Evolutionary conservation across 139 green algal species (phyloP), one percentile per base, ranked within the genome.

Genomic region (Bryopsis sp.): DNA sequence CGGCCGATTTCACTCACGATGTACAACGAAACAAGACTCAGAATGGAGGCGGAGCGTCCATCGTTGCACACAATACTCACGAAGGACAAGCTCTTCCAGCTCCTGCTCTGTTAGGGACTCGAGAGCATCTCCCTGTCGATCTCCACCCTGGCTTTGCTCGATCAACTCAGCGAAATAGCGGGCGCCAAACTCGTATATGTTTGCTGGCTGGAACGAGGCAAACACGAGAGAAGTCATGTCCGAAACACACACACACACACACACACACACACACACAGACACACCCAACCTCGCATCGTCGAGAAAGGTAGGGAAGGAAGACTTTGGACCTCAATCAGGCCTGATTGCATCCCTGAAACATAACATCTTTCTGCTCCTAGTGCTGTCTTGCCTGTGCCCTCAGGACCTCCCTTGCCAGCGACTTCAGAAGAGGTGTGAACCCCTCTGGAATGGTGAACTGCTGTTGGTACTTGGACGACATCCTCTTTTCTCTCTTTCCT

Each of bases 101-200:
- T 54, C 15, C n/a, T n/a, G n/a, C n/a, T n/a, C n/a, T n/a, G n/a
- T n/a, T n/a, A n/a, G n/a, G n/a, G n/a, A n/a, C n/a, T n/a, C n/a
- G n/a, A n/a, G n/a, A n/a, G n/a, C n/a, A n/a, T n/a, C n/a, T n/a
- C n/a, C n/a, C n/a, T n/a, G n/a, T n/a, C n/a, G n/a, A n/a, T n/a
- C n/a, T n/a, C n/a, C n/a, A n/a, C n/a, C 43, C 43, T 19, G 15
- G 15, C 43, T 54, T 54, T 54, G 43, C 43, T 54, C 43, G 19
- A 54, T 54, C 15, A 54, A 19, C 19, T 82, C 64, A 2, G 61
- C 37, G 62, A 82, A 82, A 70, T 78, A 82, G 8, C 60, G 29
- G 39, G 77, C 73, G 3, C 77, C 77, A 60, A 78, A 83, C 57
- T 76, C 66, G 73, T 79, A 83, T 4, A 83, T 73, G 64, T 83